Conservation (phyloP, 148 eudicot genomes). For the Selenicereus undatus region DNA sequence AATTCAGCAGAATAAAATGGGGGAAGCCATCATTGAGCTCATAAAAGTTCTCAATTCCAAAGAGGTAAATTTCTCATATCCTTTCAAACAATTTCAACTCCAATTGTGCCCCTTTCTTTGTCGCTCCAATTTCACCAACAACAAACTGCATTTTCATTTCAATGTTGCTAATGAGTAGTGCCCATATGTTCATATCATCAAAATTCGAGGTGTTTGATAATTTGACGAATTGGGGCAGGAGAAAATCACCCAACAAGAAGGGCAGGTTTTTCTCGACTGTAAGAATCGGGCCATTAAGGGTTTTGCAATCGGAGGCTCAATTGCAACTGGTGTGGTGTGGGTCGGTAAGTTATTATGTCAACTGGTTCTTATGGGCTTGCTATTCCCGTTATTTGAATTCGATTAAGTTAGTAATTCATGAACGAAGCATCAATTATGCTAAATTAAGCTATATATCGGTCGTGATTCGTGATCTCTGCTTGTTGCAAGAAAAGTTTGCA, state of each 20-base stretch:
- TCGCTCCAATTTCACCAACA: background rate
- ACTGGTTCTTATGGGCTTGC: background rate
- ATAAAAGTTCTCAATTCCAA: background rate
- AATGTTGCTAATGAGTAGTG: background rate
- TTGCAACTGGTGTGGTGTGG: conserved; percentile 34
- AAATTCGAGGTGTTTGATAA: background rate
- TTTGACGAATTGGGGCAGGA: conserved; percentile 25
- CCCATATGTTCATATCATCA: background rate
- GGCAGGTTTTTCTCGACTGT: conserved; percentile 30
- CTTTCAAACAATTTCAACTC: background rate
- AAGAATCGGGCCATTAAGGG: conserved; percentile 35
- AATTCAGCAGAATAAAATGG: background rate
- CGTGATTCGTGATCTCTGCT: no score
- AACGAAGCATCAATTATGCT: background rate
- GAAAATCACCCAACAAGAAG: conserved; percentile 41
- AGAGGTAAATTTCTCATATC: conserved; percentile 1
- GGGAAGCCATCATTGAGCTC: conserved; percentile 7
- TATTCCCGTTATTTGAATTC: background rate
- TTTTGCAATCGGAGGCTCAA: conserved; percentile 32
- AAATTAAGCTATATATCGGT: background rate
- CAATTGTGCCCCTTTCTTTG: background rate
- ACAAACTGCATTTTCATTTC: background rate
- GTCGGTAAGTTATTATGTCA: conserved; percentile 33
- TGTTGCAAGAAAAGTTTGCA: no score
- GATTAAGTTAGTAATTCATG: background rate